Conservation (phyloP, 306 rosid species). For the Inga laurina region DNA sequence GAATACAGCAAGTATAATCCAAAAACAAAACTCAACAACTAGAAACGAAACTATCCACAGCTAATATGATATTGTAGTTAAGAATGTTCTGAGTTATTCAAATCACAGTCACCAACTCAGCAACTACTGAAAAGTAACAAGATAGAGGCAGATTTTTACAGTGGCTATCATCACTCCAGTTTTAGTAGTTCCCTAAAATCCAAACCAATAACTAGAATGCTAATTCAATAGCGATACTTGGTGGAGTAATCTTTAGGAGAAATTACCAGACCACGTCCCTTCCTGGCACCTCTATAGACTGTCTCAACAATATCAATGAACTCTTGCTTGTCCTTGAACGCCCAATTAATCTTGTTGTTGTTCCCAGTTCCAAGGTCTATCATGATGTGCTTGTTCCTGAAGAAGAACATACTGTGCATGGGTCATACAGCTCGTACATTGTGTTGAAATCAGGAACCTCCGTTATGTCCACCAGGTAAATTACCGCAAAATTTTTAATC, state of each 20-base stretch:
- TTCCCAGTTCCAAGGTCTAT: constrained; percentile 97
- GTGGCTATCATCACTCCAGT: neutral
- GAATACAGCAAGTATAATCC: too few species aligned
- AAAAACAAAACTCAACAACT: too few species aligned
- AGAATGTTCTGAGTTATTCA: neutral
- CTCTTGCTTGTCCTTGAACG: constrained; percentile 95
- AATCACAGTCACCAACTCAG: neutral
- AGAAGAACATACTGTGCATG: constrained; percentile 95
- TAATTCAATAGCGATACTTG: constrained; percentile 77
- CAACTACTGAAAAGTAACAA: neutral
- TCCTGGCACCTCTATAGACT: constrained; percentile 82
- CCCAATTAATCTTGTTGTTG: constrained; percentile 99
- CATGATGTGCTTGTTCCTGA: constrained; percentile 97
- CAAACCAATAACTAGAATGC: constrained; percentile 17
- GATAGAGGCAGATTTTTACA: neutral
- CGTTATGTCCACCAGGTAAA: constrained; percentile 91
- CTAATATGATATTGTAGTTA: neutral
- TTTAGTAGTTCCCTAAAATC: neutral
- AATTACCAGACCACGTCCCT: constrained; percentile 90
- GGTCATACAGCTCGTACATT: constrained; percentile 92
- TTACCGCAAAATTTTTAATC: constrained; percentile 81
- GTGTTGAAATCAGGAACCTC: constrained; percentile 98
- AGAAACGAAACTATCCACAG: neutral
- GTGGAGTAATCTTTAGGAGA: constrained; percentile 98
- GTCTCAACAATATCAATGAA: constrained; percentile 91